Evolutionary conservation across 441 rosid species (phyloP).

Genomic region (Syzygium syzygioides): DNA sequence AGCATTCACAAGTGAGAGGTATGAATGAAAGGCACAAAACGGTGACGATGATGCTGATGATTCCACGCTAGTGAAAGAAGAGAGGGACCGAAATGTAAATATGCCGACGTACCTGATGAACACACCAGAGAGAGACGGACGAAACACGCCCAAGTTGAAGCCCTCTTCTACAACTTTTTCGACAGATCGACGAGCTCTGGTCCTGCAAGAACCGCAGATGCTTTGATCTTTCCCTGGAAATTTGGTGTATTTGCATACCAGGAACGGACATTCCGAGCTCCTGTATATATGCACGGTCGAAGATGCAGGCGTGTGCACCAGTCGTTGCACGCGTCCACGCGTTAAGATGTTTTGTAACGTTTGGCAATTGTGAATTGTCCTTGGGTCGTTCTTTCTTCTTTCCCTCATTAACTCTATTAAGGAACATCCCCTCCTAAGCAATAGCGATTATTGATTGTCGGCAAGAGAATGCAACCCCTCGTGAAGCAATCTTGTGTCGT

Average conservation of each 20-base stretch:
- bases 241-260: not conserved
- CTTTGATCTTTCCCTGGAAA: not conserved
- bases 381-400: not conserved
- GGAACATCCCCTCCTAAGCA: not conserved
- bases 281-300: not conserved
- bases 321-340: accelerated
- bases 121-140: not conserved
- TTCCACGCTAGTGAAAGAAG: not conserved
- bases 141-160: not conserved
- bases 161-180: not conserved
- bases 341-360: not conserved
- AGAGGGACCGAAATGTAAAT: not conserved
- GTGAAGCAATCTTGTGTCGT: not conserved
- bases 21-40: not conserved
- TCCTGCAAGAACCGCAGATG: not conserved
- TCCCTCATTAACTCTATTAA: not conserved
- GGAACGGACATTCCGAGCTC: not conserved
- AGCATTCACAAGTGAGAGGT: not conserved
- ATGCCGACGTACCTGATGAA: not conserved
- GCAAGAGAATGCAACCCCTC: not conserved
- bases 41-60: accelerated
- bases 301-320: not conserved
- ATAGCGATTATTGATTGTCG: not conserved
- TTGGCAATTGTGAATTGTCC: not conserved
- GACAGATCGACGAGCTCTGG: not conserved